Evolutionary conservation across 345 rosid genomes (phyloP).

Genomic region (Toxicodendron radicans): DNA sequence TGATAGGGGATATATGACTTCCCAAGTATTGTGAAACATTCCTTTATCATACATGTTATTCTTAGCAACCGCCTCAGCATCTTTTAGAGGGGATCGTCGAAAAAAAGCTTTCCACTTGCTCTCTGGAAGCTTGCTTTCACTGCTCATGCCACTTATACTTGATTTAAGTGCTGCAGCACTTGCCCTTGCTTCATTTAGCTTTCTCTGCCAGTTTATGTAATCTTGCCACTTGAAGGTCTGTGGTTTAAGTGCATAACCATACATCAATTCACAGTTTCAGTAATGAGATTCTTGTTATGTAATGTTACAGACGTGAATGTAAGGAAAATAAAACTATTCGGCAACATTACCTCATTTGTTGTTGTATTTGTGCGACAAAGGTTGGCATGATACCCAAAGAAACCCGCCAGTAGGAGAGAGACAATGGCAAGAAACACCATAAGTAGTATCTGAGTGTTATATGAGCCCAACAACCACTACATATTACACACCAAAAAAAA

Average conservation of each 20-base stretch:
- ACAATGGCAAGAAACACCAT: constrained; percentile 81
- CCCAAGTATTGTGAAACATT: constrained; percentile 47
- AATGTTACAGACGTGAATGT: not conserved
- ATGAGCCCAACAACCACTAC: constrained; percentile 90
- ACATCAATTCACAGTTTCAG: not conserved
- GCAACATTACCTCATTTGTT: constrained; percentile 67
- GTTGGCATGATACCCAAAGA: constrained; percentile 75
- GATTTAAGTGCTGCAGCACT: constrained; percentile 65
- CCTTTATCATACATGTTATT: constrained; percentile 68
- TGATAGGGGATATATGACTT: constrained; percentile 66
- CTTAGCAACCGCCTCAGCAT: constrained; percentile 38
- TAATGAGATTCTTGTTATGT: not conserved
- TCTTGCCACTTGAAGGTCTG: constrained; percentile 97
- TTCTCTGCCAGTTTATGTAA: constrained; percentile 71
- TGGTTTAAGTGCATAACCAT: constrained; percentile 14
- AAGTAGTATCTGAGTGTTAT: constrained; percentile 83
- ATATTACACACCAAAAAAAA: constrained; percentile 28
- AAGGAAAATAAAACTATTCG: not conserved
- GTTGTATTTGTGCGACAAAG: constrained; percentile 86
- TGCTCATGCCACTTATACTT: constrained; percentile 40
- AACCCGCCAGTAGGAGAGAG: constrained; percentile 79
- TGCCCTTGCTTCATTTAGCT: constrained; percentile 70
- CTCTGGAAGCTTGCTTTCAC: constrained; percentile 41
- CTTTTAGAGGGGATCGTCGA: constrained; percentile 53
- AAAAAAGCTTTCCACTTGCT: constrained; percentile 66